Percentiles rank a stretch among this genome's conserved stretches.
Conservation (phyloP, 208 protist genomes). For the Leishmania major region DNA sequence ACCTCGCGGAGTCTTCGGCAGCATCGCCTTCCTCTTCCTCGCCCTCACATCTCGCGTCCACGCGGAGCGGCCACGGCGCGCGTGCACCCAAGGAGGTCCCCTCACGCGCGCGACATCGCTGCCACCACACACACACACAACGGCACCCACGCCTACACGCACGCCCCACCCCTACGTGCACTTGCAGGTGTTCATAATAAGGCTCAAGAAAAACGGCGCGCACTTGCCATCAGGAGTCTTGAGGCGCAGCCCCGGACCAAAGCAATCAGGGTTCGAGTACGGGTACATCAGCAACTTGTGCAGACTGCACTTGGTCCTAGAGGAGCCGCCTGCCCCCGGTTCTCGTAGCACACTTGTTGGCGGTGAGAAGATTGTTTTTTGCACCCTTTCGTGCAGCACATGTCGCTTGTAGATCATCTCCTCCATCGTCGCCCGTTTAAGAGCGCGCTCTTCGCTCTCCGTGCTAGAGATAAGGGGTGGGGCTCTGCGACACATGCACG, state of each 20-base stretch:
- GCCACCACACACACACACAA: background rate
- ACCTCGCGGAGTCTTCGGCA: background rate
- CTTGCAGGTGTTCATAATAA: conserved; percentile 11
- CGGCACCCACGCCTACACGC: too few species aligned
- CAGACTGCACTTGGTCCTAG: conserved; percentile 35
- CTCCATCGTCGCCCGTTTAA: too few species aligned
- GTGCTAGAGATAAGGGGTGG: too few species aligned
- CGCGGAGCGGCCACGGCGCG: background rate
- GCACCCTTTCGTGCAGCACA: conserved; percentile 22
- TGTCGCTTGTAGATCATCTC: conserved; percentile 28
- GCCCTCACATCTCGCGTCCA: background rate
- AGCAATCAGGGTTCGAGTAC: conserved; percentile 12
- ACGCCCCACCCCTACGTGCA: background rate
- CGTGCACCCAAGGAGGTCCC: background rate
- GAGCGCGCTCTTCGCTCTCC: too few species aligned
- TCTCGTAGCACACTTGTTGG: conserved; percentile 13
- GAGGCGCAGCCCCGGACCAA: background rate
- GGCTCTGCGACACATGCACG: too few species aligned
- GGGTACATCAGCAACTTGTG: conserved; percentile 29
- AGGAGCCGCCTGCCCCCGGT: conserved; percentile 5
- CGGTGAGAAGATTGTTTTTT: background rate
- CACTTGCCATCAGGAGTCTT: conserved; percentile 16
- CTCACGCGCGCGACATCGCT: background rate
- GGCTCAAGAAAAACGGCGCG: conserved; percentile 17
- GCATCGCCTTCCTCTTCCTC: background rate